Conservation (phyloP, 257 asterid species). For the Solanum corneliomulleri region DNA sequence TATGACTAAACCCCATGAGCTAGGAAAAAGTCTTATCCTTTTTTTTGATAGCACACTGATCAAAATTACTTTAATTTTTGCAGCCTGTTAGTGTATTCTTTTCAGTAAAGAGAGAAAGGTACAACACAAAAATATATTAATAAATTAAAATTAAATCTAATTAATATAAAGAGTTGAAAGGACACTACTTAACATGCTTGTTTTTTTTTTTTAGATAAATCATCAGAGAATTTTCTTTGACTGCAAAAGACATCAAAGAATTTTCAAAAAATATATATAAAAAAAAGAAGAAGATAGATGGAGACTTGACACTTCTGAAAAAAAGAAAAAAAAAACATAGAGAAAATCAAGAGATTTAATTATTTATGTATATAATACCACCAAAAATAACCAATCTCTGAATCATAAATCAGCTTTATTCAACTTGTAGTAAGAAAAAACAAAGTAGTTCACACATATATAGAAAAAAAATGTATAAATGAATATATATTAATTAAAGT, state of each 20-base stretch:
- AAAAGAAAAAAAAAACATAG: background rate
- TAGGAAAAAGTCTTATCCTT: background rate
- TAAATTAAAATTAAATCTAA: background rate
- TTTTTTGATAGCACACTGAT: background rate
- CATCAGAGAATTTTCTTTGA: slow-evolving; percentile 5
- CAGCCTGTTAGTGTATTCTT: background rate
- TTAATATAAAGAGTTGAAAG: background rate
- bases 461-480: background rate
- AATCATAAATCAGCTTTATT: slow-evolving; percentile 38
- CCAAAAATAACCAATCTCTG: background rate
- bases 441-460: background rate
- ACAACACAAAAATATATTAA: background rate
- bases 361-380: background rate
- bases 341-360: background rate
- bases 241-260: slow-evolving; percentile 19
- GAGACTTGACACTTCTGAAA: slow-evolving; percentile 50
- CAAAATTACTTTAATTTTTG: background rate
- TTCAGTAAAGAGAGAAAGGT: slow-evolving; percentile 4
- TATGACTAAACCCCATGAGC: background rate
- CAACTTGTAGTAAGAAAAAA: background rate
- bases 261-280: slow-evolving; percentile 6
- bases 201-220: background rate
- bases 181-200: background rate
- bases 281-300: slow-evolving; percentile 24
- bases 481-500: background rate